A percentile compares a stretch with the other conserved stretches of the same genome.
These are phyloP conservation scores for Pichia manshurica DNA, from an alignment of 805 yeast genomes.

Conservation along the genomic window DNA sequence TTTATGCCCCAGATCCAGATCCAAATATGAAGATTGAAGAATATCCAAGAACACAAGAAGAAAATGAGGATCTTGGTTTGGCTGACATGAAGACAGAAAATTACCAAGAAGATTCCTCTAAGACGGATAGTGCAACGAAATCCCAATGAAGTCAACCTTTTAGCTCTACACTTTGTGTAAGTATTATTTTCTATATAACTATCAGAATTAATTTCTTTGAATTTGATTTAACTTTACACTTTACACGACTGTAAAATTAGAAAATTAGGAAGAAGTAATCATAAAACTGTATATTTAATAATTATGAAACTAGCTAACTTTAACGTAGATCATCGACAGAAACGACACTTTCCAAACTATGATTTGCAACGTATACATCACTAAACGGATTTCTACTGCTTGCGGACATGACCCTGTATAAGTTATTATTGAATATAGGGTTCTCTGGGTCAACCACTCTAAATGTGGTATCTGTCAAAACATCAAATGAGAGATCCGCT, in stretches of 20 bases:
- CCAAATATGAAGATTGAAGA: slow-evolving; percentile 94
- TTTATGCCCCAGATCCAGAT: slow-evolving; percentile 97
- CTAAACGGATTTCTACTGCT: slow-evolving; percentile 27
- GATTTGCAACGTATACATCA: slow-evolving; percentile 14
- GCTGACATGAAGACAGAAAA: slow-evolving; percentile 37
- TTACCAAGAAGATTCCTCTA: background rate
- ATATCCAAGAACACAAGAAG: slow-evolving; percentile 79
- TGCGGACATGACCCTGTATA: slow-evolving; percentile 24
- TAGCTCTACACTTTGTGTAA: too few species aligned
- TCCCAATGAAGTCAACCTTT: too few species aligned
- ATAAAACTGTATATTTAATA: too few species aligned
- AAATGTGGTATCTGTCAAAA: slow-evolving; percentile 3
- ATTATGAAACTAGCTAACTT: too few species aligned
- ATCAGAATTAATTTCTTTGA: too few species aligned
- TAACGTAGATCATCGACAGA: slow-evolving; percentile 1
- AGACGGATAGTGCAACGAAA: background rate
- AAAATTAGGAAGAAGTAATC: too few species aligned
- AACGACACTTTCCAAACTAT: background rate
- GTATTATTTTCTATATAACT: too few species aligned
- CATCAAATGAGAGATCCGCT: slow-evolving; percentile 4
- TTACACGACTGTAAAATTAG: too few species aligned
- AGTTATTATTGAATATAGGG: slow-evolving; percentile 5
- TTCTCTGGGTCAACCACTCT: background rate
- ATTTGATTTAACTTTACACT: too few species aligned
- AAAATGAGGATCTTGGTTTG: slow-evolving; percentile 89